A percentile compares a stretch with the other conserved stretches of the same genome.
These are phyloP conservation scores for Bothriochloa decipiens DNA, from an alignment of 176 grass and related monocot genomes.

Conservation along the genomic window DNA sequence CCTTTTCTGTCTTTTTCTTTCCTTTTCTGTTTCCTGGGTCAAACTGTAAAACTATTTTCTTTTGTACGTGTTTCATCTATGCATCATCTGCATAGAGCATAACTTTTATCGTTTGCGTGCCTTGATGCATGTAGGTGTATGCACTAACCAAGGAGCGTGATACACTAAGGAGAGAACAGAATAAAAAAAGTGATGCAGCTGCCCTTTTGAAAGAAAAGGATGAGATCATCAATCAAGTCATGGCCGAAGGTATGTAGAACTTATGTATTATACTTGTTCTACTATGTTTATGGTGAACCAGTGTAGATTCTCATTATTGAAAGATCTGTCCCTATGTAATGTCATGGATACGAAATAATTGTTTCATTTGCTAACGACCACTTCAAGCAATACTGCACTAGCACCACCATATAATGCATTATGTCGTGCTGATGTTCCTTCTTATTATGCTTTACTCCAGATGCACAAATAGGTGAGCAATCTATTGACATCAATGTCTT, in stretches of 20 bases:
- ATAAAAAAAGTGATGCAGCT: constrained; percentile 90
- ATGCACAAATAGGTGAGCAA: not conserved
- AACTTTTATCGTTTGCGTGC: constrained; percentile 27
- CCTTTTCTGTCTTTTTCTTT: not conserved
- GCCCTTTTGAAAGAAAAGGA: constrained; percentile 99
- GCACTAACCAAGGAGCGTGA: constrained; percentile 93
- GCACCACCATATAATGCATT: constrained; percentile 5
- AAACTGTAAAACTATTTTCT: constrained; percentile 1
- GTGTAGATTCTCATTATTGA: constrained; percentile 13
- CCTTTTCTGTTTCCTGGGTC: constrained; percentile 4
- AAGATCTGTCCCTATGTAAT: not conserved
- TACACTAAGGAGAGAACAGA: constrained; percentile 98
- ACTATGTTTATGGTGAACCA: constrained; percentile 29
- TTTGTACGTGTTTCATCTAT: constrained; percentile 13
- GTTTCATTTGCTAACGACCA: not conserved
- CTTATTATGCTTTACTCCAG: not conserved
- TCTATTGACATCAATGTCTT: constrained; percentile 11
- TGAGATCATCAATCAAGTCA: constrained; percentile 99
- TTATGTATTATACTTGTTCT: constrained; percentile 14
- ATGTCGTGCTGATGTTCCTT: constrained; percentile 20
- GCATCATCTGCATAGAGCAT: constrained; percentile 4
- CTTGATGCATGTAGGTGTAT: constrained; percentile 74
- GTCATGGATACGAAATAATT: not conserved
- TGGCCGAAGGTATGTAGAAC: constrained; percentile 91
- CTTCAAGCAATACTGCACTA: constrained; percentile 9